Evolutionary conservation across 192 early-diverging fungal genomes (phyloP).

Genomic region (Umbelopsis sp.): DNA sequence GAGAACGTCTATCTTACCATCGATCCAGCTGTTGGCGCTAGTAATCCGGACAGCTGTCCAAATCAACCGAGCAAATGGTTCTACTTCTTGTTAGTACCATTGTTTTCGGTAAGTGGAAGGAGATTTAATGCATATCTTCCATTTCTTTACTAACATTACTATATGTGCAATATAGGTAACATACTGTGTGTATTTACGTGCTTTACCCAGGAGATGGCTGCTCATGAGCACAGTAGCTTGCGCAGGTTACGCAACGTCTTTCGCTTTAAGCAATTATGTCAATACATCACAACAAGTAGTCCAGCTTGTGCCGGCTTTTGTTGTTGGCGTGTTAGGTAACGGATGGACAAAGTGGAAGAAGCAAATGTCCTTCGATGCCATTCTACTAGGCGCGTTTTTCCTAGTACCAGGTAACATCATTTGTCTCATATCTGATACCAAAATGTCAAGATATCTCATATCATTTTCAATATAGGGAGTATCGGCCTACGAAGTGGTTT

Average conservation of each 20-base stretch:
- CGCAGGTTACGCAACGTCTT: conserved; percentile 67
- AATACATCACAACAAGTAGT: conserved; percentile 58
- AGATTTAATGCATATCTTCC: not conserved
- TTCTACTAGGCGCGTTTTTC: conserved; percentile 78
- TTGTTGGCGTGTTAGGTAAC: conserved; percentile 81
- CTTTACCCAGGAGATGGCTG: conserved; percentile 64
- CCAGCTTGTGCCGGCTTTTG: conserved; percentile 74
- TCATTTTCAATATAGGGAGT: not conserved
- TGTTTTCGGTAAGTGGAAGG: conserved; percentile 41
- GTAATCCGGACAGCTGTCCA: conserved; percentile 3
- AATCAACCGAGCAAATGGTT: conserved; percentile 27
- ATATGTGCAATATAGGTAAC: conserved; percentile 24
- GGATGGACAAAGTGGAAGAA: conserved; percentile 73
- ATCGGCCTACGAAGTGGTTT: conserved; percentile 9
- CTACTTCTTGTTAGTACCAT: conserved; percentile 52
- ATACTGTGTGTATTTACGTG: conserved; percentile 48
- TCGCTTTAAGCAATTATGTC: conserved; percentile 55
- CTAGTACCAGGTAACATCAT: conserved; percentile 70
- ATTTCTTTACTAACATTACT: not conserved
- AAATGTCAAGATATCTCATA: no score
- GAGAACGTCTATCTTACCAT: conserved; percentile 54
- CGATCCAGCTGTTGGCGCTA: conserved; percentile 33
- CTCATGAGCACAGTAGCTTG: conserved; percentile 71
- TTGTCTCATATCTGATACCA: no score
- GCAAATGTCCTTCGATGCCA: conserved; percentile 77